Evolutionary conservation across 306 rosid genomes (phyloP).

Genomic region (Castanopsis chinensis): DNA sequence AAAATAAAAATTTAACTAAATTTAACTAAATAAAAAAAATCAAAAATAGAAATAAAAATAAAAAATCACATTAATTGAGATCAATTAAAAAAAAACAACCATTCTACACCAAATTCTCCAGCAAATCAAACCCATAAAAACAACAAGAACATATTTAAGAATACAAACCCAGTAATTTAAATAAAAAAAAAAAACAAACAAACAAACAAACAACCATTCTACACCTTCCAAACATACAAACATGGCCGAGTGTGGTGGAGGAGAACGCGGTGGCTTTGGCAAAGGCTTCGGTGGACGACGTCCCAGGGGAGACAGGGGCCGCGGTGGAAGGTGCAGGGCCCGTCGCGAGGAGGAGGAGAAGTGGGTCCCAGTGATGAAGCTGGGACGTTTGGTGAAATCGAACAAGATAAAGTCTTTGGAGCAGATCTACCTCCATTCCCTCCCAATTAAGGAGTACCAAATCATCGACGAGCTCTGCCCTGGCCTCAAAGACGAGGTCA

Average conservation of each 20-base stretch:
- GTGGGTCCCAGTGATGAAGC: constrained; percentile 73
- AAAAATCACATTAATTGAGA: too few relatives aligned
- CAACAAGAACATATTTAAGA: too few relatives aligned
- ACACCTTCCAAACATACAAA: too few relatives aligned
- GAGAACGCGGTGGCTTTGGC: constrained; percentile 59
- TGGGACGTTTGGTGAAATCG: constrained; percentile 61
- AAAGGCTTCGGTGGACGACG: constrained; percentile 55
- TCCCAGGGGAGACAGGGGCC: constrained; percentile 48
- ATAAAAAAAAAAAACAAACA: too few relatives aligned
- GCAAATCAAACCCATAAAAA: too few relatives aligned
- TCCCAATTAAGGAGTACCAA: constrained; percentile 64
- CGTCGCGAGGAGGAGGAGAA: constrained; percentile 65
- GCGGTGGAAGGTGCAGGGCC: constrained; percentile 39
- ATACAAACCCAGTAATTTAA: too few relatives aligned
- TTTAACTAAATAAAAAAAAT: too few relatives aligned
- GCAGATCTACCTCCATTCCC: constrained; percentile 67
- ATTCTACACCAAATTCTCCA: too few relatives aligned
- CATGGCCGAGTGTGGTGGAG: constrained; percentile 56
- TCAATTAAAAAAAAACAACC: too few relatives aligned
- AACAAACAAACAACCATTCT: too few relatives aligned
- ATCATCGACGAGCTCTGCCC: constrained; percentile 58
- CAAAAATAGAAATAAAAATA: too few relatives aligned
- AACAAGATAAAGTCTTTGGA: constrained; percentile 53
- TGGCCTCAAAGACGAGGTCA: constrained; percentile 65
- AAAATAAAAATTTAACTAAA: too few relatives aligned